A percentile compares a stretch with the other conserved stretches of the same genome.
Conservation (phyloP, 2,329 filamentous ascomycete genomes). For the Escovopsis sp. region DNA sequence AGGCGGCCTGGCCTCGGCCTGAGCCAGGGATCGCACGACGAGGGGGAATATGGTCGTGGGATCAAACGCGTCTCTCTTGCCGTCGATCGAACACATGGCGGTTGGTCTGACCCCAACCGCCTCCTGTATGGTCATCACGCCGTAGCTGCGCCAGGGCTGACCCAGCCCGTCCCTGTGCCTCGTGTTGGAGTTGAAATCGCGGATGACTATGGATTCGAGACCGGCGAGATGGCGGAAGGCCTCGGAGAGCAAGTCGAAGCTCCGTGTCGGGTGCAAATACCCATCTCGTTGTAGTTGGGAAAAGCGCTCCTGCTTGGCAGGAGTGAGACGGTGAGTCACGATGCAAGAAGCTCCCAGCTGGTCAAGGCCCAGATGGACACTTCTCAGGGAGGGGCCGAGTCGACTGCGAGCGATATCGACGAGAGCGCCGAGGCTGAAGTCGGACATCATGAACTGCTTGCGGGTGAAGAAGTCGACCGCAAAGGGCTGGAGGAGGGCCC, state of each 20-base stretch:
- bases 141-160: slow-evolving; percentile 40
- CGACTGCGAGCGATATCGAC: slow-evolving; percentile 36
- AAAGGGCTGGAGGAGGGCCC: slow-evolving; percentile 39
- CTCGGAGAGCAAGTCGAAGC: slow-evolving; percentile 35
- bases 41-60: slow-evolving; percentile 19
- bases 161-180: slow-evolving; percentile 33
- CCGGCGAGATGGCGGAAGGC: slow-evolving; percentile 41
- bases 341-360: neutral
- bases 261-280: slow-evolving; percentile 8
- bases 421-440: slow-evolving; percentile 40
- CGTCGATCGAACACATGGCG: no score
- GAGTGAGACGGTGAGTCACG: no score
- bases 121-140: slow-evolving; percentile 23
- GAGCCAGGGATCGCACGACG: slow-evolving; percentile 28
- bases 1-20: slow-evolving; percentile 21
- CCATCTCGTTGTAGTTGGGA: no score
- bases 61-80: no score
- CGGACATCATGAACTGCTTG: slow-evolving; percentile 50
- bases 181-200: slow-evolving; percentile 38
- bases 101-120: slow-evolving; percentile 18
- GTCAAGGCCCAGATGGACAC: slow-evolving; percentile 20
- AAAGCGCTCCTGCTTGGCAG: slow-evolving; percentile 3
- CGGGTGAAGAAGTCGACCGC: slow-evolving; percentile 49
- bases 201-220: slow-evolving; percentile 41
- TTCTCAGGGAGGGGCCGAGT: slow-evolving; percentile 23